Evolutionary conservation across 352 stramenopile genomes (phyloP).

Genomic region (Pythium coloratum): DNA sequence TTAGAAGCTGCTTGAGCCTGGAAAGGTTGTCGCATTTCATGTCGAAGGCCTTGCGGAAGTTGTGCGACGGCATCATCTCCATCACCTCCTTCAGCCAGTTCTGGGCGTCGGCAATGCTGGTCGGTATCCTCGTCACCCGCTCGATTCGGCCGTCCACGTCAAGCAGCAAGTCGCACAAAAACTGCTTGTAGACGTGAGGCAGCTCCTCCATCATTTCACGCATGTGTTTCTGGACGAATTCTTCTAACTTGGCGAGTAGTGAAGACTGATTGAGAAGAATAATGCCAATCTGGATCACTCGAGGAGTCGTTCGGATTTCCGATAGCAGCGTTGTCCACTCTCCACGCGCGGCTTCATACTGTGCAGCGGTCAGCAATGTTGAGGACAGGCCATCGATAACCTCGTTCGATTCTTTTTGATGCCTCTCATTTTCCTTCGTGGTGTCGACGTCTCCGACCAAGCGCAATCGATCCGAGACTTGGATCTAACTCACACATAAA

Average conservation of each 20-base stretch:
- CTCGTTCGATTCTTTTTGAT: constrained; percentile 26
- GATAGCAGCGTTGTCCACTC: constrained; percentile 41
- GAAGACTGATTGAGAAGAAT: constrained; percentile 55
- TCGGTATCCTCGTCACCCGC: constrained; percentile 60
- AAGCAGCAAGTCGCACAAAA: constrained; percentile 43
- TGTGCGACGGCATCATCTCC: constrained; percentile 53
- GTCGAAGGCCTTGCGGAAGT: constrained; percentile 54
- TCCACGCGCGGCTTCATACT: constrained; percentile 43
- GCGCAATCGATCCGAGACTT: constrained; percentile 12
- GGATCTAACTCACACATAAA: constrained; percentile 12
- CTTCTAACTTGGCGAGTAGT: constrained; percentile 37
- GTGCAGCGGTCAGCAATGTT: constrained; percentile 23
- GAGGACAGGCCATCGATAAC: background rate
- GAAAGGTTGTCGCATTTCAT: constrained; percentile 52
- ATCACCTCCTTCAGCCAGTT: constrained; percentile 50
- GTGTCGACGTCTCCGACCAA: constrained; percentile 13
- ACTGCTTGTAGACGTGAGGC: constrained; percentile 51
- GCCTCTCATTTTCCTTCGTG: constrained; percentile 17
- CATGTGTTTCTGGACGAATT: constrained; percentile 35
- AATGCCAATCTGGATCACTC: constrained; percentile 47
- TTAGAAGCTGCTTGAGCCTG: constrained; percentile 43
- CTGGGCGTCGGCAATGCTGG: constrained; percentile 44
- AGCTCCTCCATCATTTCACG: constrained; percentile 42
- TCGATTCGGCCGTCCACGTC: constrained; percentile 61
- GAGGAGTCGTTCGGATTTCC: constrained; percentile 34